Percentiles rank a stretch among this genome's conserved stretches.
Evolutionary conservation across 345 rosid genomes (phyloP).

Genomic region (Gynandropsis gynandra): DNA sequence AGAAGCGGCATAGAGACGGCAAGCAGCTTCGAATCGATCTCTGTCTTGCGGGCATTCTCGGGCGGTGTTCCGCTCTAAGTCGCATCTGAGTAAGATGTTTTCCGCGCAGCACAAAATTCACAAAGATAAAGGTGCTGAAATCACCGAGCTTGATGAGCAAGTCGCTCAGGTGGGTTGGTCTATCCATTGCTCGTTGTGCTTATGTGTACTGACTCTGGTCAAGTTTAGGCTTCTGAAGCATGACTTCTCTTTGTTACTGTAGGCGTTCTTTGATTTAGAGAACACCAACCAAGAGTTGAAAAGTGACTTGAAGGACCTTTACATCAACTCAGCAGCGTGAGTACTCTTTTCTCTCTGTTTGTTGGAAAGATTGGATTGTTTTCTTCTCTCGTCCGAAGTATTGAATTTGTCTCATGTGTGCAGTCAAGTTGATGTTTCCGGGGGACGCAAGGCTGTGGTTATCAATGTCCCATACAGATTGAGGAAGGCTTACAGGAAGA

Average conservation of each 20-base stretch:
- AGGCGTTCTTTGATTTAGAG: conserved; percentile 86
- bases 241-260: neutral
- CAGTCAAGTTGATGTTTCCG: conserved; percentile 79
- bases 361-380: neutral
- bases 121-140: conserved; percentile 74
- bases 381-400: neutral
- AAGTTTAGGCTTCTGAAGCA: neutral
- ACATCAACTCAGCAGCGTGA: conserved; percentile 65
- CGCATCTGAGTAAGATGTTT: conserved; percentile 43
- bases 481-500: conserved; percentile 70
- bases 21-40: too few relatives aligned
- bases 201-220: neutral
- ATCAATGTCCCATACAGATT: conserved; percentile 69
- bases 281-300: conserved; percentile 69
- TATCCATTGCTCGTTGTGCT: neutral
- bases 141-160: conserved; percentile 73
- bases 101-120: conserved; percentile 67
- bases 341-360: conserved; percentile 11
- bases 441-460: conserved; percentile 69
- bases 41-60: too few relatives aligned
- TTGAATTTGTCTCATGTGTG: neutral
- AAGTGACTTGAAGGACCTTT: conserved; percentile 82
- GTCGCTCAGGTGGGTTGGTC: conserved; percentile 63
- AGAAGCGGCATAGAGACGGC: too few relatives aligned
- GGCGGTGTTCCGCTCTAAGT: too few relatives aligned